Base-by-base conservation (phyloP, 176 grass and related monocot genomes). In the Oryza punctata region DNA sequence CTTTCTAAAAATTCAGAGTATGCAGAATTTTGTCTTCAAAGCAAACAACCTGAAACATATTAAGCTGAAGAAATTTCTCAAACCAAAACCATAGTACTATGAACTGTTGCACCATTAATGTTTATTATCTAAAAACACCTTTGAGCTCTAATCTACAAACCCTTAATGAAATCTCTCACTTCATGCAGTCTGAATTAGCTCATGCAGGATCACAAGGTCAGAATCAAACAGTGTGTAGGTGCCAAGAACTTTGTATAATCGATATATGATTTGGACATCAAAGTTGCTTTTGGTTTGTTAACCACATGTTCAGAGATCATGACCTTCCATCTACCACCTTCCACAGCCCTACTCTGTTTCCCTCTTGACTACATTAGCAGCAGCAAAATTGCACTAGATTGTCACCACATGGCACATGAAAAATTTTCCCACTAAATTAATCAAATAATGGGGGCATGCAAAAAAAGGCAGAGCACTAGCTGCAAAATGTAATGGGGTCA, bases 391-490 rank as follows among this genome's bases (percentile, higher is more conserved):
- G 67, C 73, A 44, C 79, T 82, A 38, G 65, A 73, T 54, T 63
- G 83, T 15, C 44, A 83, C 21, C 78, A 61, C 57, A 85, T 81
- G 66, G 54, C 73, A 77, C 65, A 85, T 69, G 54, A 65, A 63
- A 40, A 29, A 60, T 60, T 77, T 41, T 45, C 60, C 32, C 32
- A 78, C 24, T 26, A 35, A 86, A 30, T 61, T 86, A 76, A 81
- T 12, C 23, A 38, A n/a, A 4, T 69, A 80, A 82, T 24, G 47
- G 33, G 5, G 8, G 33, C 3, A 11, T 38, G 37, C 37, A 6
- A 83, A 86, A 86, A 87, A 86, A 67, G 78, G 11, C 15, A 67
- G 73, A 82, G 47, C 84, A 90, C 73, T 87, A 57, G 52, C 19
- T 46, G 76, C 75, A 33, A 23, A 32, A 25, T 75, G 35, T 41